Conservation (phyloP, 73 alveolate species). For the Urostyla sp. region DNA sequence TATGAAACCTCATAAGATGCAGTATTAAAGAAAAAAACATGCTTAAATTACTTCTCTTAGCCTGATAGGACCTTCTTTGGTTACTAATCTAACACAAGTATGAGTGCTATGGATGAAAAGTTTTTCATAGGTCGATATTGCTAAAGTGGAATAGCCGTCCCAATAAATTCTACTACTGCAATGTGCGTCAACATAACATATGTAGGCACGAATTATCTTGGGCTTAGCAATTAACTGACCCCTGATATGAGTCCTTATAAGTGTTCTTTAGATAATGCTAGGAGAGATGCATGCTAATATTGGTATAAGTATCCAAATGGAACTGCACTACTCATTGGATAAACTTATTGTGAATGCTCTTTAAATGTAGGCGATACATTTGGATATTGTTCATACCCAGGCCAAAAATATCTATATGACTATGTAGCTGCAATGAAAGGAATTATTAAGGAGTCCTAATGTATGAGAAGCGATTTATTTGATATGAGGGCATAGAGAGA, state of each 20-base stretch:
- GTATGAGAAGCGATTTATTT: neutral
- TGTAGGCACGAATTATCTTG: neutral
- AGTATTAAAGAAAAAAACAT: neutral
- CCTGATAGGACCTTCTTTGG: neutral
- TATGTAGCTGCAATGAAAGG: neutral
- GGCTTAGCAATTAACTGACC: conserved; percentile 7
- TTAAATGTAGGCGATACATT: neutral
- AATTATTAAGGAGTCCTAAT: neutral
- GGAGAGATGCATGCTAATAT: conserved; percentile 5
- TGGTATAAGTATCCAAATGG: neutral
- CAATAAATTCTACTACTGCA: neutral
- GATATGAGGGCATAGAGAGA: conserved; percentile 13
- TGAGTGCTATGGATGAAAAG: neutral
- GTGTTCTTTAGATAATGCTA: neutral
- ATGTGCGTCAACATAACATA: conserved; percentile 15
- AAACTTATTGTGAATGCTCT: conserved; percentile 45
- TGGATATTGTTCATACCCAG: conserved; percentile 47
- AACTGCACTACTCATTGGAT: conserved; percentile 2
- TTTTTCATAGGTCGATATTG: conserved; percentile 15
- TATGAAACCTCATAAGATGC: neutral
- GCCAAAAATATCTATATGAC: conserved; percentile 2
- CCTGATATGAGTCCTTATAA: neutral
- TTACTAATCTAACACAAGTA: neutral
- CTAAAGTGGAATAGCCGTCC: conserved; percentile 17
- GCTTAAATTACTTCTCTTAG: neutral